A percentile compares a stretch with the other conserved stretches of the same genome.
phyloP scores from a whole-genome alignment of 1,284 basidiomycete genomes.

The Melampsora americana region DNA sequence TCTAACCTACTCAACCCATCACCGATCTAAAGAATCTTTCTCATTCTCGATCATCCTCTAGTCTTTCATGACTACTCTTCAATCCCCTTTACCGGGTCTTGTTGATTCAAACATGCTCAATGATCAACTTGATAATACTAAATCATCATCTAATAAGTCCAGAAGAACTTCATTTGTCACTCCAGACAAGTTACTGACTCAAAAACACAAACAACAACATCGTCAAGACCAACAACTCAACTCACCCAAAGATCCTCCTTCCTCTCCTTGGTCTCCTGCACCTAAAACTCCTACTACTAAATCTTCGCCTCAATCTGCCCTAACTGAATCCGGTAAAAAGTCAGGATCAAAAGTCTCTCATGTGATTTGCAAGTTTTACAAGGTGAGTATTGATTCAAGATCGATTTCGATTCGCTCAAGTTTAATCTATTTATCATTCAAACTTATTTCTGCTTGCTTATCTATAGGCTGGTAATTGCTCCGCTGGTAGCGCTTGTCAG shows the following conservation, averaged over 20 bases:
- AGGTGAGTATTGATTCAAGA: slow-evolving; percentile 57
- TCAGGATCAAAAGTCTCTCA: slow-evolving; percentile 63
- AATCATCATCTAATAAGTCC: too few species aligned
- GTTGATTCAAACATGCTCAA: neutral
- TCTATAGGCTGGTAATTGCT: slow-evolving; percentile 58
- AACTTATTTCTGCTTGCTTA: slow-evolving; percentile 19
- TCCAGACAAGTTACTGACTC: neutral
- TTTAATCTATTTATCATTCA: slow-evolving; percentile 57
- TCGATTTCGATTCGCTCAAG: neutral
- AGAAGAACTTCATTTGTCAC: neutral
- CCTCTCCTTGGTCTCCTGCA: neutral
- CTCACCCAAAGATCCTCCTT: slow-evolving; percentile 4
- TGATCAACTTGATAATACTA: neutral
- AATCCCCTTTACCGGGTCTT: neutral
- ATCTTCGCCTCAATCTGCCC: neutral
- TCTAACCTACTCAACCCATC: too few species aligned
- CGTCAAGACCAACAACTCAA: neutral
- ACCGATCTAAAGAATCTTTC: too few species aligned
- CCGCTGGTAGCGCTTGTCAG: slow-evolving; percentile 88
- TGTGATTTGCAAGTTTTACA: slow-evolving; percentile 98
- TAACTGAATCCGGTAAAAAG: slow-evolving; percentile 15
- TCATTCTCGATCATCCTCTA: neutral
- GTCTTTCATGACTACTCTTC: neutral
- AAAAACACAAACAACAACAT: neutral
- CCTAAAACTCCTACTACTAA: slow-evolving; percentile 4